Evolutionary conservation across 805 yeast genomes (phyloP).

Genomic region (Starmerella vitae): DNA sequence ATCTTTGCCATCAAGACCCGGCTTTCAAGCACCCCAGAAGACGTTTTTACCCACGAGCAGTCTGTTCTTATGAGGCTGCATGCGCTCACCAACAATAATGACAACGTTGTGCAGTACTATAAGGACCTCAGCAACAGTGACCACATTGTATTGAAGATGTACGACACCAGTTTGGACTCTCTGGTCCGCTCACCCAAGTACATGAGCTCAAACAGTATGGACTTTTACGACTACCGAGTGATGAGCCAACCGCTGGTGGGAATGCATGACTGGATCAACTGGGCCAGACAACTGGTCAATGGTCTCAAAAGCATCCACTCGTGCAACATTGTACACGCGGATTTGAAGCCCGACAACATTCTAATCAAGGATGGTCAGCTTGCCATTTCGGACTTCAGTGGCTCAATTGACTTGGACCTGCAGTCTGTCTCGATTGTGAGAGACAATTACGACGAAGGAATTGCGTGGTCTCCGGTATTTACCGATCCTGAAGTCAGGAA

Average conservation of each 20-base stretch:
- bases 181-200: slow-evolving; percentile 8
- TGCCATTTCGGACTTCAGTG: slow-evolving; percentile 37
- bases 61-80: slow-evolving; percentile 9
- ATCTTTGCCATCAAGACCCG: slow-evolving; percentile 53
- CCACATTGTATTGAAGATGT: slow-evolving; percentile 14
- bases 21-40: slow-evolving; percentile 11
- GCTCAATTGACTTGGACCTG: slow-evolving; percentile 14
- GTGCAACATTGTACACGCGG: slow-evolving; percentile 33
- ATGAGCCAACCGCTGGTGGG: slow-evolving; percentile 21
- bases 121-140: slow-evolving; percentile 15
- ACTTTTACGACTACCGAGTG: slow-evolving; percentile 14
- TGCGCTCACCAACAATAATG: not conserved
- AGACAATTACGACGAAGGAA: slow-evolving; percentile 13
- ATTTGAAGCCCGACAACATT: slow-evolving; percentile 36
- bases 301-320: slow-evolving; percentile 21
- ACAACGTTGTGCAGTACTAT: slow-evolving; percentile 11
- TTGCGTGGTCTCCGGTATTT: slow-evolving; percentile 31
- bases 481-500: slow-evolving; percentile 36
- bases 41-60: slow-evolving; percentile 13
- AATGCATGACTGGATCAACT: slow-evolving; percentile 18
- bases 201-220: slow-evolving; percentile 3
- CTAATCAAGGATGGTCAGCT: slow-evolving; percentile 25
- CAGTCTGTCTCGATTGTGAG: slow-evolving; percentile 16
- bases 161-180: slow-evolving; percentile 11
- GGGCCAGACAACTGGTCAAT: slow-evolving; percentile 21